Evolutionary conservation across 768 basidiomycete species (phyloP), one percentile per base, ranked within the genome.

Genomic region (Hydnomerulius pinastri): DNA sequence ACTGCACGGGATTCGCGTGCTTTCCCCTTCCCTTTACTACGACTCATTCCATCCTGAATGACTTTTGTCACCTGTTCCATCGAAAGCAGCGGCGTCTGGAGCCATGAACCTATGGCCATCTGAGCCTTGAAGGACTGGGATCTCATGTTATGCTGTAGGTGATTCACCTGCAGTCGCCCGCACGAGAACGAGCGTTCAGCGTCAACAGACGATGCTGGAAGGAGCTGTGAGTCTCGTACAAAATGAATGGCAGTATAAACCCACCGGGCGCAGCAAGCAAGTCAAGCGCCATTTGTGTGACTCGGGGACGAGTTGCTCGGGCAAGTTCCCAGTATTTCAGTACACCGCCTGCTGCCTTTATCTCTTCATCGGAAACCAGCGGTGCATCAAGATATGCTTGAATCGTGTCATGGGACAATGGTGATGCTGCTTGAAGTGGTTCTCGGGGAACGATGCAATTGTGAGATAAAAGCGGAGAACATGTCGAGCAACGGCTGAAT

Each of bases 131-230:
- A 73, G 3, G 70, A 65, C 44, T 70, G 67, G 2, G 69, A 68
- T 24, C 33, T 57, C 52, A 65, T 71, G 43, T 61, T 59, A 42
- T 67, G 63, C 57, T 73, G 72, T 53, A 71, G 53, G 42, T 64
- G 63, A 40, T 65, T 65, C 13, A 71, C 63, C 32, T 70, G 64
- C 4, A 63, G 54, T 6, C 58, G 52, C 4, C 69, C 70, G 35
- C 54, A 55, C 25, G 70, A 72, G 56, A 73, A 73, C 21, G 71
- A 65, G 32, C 58, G 58, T 44, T 73, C 70, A n/a, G 67, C 69
- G 62, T 72, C 70, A 40, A 71, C 71, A 24, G 70, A 72, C 11
- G 55, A 56, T 21, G 53, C 51, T 58, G 15, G 33, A n/a, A n/a
- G n/a, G n/a, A n/a, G n/a, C n/a, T n/a, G n/a, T n/a, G n/a, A n/a